A percentile compares a stretch with the other conserved stretches of the same genome.
Conservation (phyloP, 192 early-diverging fungal genomes). For the Dissophora ornata region DNA sequence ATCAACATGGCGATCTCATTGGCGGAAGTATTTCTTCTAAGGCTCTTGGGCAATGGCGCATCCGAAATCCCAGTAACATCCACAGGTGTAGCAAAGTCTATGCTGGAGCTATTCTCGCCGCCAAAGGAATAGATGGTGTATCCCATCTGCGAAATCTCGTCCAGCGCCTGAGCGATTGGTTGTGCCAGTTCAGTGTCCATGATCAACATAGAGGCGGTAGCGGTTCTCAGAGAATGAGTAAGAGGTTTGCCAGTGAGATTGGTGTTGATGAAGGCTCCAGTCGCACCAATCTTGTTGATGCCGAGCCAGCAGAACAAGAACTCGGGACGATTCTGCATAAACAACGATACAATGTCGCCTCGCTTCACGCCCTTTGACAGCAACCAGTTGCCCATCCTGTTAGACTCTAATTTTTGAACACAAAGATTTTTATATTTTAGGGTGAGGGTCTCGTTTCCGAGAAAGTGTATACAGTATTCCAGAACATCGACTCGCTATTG, state of each 20-base stretch:
- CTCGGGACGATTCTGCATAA: conserved; percentile 70
- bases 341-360: conserved; percentile 66
- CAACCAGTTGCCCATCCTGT: conserved; percentile 47
- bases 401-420: conserved; percentile 30
- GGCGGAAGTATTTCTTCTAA: conserved; percentile 13
- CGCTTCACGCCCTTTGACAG: conserved; percentile 51
- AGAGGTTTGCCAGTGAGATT: conserved; percentile 62
- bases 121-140: conserved; percentile 33
- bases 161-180: conserved; percentile 22
- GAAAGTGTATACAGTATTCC: too few species aligned
- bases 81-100: conserved; percentile 49
- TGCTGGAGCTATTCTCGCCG: conserved; percentile 1
- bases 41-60: conserved; percentile 33
- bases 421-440: not conserved
- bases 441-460: not conserved
- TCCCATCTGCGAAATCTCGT: conserved; percentile 32
- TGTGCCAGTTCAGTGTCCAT: conserved; percentile 48
- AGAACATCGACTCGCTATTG: too few species aligned
- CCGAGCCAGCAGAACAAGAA: conserved; percentile 70
- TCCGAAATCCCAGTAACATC: conserved; percentile 28
- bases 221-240: conserved; percentile 55
- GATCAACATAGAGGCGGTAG: conserved; percentile 48
- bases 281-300: conserved; percentile 68
- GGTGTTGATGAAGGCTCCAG: conserved; percentile 71
- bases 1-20: conserved; percentile 61